phyloP scores from a whole-genome alignment of 257 asterid genomes.

The Thymus mandschuricus region DNA sequence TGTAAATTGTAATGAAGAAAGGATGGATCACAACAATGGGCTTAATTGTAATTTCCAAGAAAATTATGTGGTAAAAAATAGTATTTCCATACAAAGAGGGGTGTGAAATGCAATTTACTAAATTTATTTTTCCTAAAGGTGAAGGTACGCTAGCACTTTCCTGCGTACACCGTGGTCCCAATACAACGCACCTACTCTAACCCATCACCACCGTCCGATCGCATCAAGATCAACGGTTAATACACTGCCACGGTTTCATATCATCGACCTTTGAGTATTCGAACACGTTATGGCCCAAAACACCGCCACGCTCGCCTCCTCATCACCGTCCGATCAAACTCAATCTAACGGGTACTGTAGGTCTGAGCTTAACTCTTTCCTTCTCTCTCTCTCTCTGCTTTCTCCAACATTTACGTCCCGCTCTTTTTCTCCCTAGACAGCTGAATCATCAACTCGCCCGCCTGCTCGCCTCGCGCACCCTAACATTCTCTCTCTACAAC shows the following conservation, averaged over 20 bases:
- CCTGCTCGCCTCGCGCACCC: neutral
- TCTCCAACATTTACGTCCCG: conserved; percentile 62
- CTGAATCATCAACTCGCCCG: conserved; percentile 31
- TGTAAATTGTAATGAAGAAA: neutral
- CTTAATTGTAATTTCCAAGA: neutral
- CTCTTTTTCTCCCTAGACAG: conserved; percentile 51
- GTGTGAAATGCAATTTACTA: neutral
- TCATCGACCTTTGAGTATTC: conserved; percentile 67
- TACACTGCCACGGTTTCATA: conserved; percentile 48
- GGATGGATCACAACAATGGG: neutral
- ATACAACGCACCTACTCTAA: conserved; percentile 35
- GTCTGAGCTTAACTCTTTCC: conserved; percentile 16
- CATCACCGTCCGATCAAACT: conserved; percentile 40
- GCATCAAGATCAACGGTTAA: conserved; percentile 37
- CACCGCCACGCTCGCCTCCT: conserved; percentile 59
- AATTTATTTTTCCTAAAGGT: neutral
- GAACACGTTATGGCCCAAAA: conserved; percentile 68
- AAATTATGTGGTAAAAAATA: neutral
- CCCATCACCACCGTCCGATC: conserved; percentile 37
- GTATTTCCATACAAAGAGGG: neutral
- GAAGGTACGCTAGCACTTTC: conserved; percentile 3
- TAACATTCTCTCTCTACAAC: conserved; percentile 27
- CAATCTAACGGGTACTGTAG: conserved; percentile 57
- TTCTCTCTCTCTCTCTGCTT: conserved; percentile 30
- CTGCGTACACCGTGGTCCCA: conserved; percentile 30